phyloP scores from a whole-genome alignment of 305 asterid species.

The Fraxinus baroniana region DNA sequence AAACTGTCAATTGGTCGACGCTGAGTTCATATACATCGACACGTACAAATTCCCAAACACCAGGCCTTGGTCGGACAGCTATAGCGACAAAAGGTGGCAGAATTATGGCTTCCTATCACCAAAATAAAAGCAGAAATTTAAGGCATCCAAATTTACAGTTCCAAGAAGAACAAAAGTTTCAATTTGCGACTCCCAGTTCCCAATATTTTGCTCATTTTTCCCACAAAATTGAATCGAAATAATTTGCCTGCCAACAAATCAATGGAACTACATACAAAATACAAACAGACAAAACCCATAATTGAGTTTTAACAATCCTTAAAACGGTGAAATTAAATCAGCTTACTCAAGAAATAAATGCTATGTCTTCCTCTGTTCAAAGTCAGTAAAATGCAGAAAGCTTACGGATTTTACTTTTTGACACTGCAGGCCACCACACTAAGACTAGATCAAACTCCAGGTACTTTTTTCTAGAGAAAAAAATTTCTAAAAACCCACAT shows the following conservation, averaged over 20 bases:
- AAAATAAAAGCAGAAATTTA: constrained; percentile 6
- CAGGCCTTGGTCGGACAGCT: constrained; percentile 96
- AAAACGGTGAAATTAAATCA: neutral
- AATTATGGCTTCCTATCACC: constrained; percentile 85
- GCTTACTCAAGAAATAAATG: neutral
- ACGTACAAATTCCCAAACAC: constrained; percentile 96
- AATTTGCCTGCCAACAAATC: neutral
- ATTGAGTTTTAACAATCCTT: neutral
- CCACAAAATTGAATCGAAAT: neutral
- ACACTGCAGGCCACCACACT: neutral
- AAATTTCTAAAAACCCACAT: neutral
- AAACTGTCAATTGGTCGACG: constrained; percentile 77
- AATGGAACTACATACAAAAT: neutral
- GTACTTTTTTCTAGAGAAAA: neutral
- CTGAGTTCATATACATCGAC: constrained; percentile 78
- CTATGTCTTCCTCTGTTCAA: neutral
- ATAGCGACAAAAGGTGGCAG: constrained; percentile 93
- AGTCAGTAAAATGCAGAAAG: neutral
- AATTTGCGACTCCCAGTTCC: neutral
- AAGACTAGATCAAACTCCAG: neutral
- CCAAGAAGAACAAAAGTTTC: neutral
- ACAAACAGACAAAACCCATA: neutral
- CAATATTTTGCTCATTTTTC: neutral
- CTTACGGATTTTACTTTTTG: too few relatives aligned
- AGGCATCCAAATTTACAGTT: constrained; percentile 3